Evolutionary conservation across 2,329 filamentous ascomycete genomes (phyloP).

Genomic region (Botrytis aclada): DNA sequence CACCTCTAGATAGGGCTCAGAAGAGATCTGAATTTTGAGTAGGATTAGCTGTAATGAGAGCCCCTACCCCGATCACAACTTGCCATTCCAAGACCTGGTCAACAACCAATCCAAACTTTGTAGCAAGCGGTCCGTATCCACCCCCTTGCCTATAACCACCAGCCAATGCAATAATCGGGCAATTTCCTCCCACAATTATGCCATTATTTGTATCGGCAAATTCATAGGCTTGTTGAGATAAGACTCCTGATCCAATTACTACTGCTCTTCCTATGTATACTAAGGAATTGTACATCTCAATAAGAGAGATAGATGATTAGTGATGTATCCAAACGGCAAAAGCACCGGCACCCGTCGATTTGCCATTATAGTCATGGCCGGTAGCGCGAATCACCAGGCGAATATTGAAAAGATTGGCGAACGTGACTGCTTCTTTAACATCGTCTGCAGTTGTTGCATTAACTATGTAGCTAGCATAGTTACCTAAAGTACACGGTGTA

Average conservation of each 20-base stretch:
- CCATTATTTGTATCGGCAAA: not conserved
- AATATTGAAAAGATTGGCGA: slow-evolving; percentile 39
- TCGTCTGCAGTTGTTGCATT: slow-evolving; percentile 26
- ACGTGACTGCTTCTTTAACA: slow-evolving; percentile 37
- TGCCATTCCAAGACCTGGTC: slow-evolving; percentile 56
- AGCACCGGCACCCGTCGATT: not conserved
- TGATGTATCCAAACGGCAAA: not conserved
- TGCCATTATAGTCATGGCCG: slow-evolving; percentile 48
- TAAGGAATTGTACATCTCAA: not conserved
- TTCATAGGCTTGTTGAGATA: not conserved
- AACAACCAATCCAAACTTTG: slow-evolving; percentile 53
- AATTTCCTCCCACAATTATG: not conserved
- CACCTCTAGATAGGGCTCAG: slow-evolving; percentile 60
- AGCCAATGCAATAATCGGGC: slow-evolving; percentile 36
- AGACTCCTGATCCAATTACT: not conserved
- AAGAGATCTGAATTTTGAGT: slow-evolving; percentile 53
- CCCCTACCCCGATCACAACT: slow-evolving; percentile 50
- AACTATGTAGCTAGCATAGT: slow-evolving; percentile 26
- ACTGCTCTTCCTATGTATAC: not conserved
- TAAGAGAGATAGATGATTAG: not conserved
- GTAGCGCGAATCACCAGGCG: slow-evolving; percentile 51
- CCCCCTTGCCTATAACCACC: slow-evolving; percentile 57
- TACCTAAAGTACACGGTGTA: slow-evolving; percentile 31
- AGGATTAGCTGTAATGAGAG: slow-evolving; percentile 46
- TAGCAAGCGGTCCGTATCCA: slow-evolving; percentile 53